Evolutionary conservation across 1,284 basidiomycete genomes (phyloP), one percentile per base, ranked within the genome.

Genomic region (Somion occarium): DNA sequence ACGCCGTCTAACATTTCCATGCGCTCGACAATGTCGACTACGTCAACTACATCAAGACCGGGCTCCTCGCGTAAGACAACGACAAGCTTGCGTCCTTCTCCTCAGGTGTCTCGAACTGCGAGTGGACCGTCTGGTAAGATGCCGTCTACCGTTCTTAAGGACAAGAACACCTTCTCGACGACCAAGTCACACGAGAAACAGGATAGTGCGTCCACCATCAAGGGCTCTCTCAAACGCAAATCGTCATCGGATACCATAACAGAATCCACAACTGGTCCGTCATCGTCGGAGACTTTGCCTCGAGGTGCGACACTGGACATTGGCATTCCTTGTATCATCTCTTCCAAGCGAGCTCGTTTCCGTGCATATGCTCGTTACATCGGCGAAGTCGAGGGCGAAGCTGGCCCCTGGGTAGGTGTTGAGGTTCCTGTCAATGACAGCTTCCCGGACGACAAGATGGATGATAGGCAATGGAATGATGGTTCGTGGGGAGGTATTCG

Each of bases 241-340:
- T 61, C 56, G 45, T 73, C 71, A 0, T 56, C 64, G 0, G 73
- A 73, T 48, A 72, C 72, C 0, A 66, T 73, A 48, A 70, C 64
- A 2, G 68, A 66, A 22, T 24, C 38, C 19, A 51, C 48, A 12
- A 53, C 46, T 22, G 37, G 26, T 38, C n/a, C 11, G 13, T 15
- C 22, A 4, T 26, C 44, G 19, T 46, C 44, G n/a, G 12, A 26
- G 18, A 46, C 44, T 15, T 43, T 64, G 1, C 76, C 76, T 5
- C 73, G 73, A 11, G 92, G 93, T 0, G 82, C 88, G 1, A 85
- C 81, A 3, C 79, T 97, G 37, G 83, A 90, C 39, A 83, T 95
- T 19, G 93, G 93, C 5, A 95, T 96, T 44, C 91, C 92, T 0
- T 96, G 93, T 69, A 92, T 96, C 62, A 90, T 95, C 51, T 83